phyloP scores from a whole-genome alignment of 805 yeast genomes.

The Yamadazyma kitorensis region DNA sequence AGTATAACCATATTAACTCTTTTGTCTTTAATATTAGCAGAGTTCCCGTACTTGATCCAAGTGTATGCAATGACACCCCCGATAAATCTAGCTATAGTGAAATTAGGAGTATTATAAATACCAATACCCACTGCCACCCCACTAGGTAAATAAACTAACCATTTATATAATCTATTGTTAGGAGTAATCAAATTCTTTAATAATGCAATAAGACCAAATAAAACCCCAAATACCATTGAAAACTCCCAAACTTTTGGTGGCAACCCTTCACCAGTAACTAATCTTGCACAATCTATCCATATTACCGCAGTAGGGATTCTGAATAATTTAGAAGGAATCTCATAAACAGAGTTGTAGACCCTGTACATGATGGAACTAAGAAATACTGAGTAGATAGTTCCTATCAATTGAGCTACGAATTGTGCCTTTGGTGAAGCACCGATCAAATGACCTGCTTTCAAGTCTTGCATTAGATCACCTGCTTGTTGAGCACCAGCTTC shows the following conservation, averaged over 20 bases:
- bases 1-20: conserved; percentile 79
- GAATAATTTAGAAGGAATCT: conserved; percentile 77
- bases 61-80: conserved; percentile 74
- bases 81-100: conserved; percentile 86
- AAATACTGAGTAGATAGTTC: conserved; percentile 80
- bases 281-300: conserved; percentile 94
- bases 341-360: conserved; percentile 77
- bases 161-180: conserved; percentile 33
- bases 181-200: conserved; percentile 55
- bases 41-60: conserved; percentile 41
- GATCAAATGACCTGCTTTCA: conserved; percentile 87
- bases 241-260: conserved; percentile 73
- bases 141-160: conserved; percentile 67
- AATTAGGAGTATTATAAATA: conserved; percentile 88
- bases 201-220: conserved; percentile 69
- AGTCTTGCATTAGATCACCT: conserved; percentile 96
- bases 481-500: conserved; percentile 99
- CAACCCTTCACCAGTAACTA: conserved; percentile 86
- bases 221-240: conserved; percentile 57
- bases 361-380: conserved; percentile 80
- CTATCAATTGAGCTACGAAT: conserved; percentile 84
- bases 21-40: conserved; percentile 33
- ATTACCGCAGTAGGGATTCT: conserved; percentile 93
- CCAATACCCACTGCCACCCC: conserved; percentile 99
- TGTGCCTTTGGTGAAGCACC: conserved; percentile 95